These are phyloP conservation scores for Trichoderma reesei DNA, from an alignment of 495 filamentous ascomycete species.

Conservation along the genomic window DNA sequence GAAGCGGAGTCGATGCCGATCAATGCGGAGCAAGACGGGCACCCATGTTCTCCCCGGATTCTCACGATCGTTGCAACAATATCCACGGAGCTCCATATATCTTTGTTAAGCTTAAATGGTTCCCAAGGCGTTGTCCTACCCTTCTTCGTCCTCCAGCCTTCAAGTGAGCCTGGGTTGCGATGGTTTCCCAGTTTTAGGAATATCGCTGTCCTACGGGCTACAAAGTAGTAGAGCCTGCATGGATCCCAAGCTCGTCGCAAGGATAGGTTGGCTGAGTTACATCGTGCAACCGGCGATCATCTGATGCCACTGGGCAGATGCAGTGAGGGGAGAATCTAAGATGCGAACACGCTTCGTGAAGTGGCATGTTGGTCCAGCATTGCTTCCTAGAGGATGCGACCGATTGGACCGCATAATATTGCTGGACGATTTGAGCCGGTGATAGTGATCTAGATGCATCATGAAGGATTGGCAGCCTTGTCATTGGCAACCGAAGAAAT, in stretches of 20 bases:
- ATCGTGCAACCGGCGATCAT: not conserved
- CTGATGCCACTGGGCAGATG: not conserved
- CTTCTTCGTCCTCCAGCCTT: not conserved
- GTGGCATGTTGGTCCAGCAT: not conserved
- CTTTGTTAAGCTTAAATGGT: not conserved
- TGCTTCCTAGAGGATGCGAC: not conserved
- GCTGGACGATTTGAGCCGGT: not conserved
- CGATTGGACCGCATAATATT: not conserved
- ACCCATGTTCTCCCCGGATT: not conserved
- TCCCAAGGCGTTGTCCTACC: not conserved
- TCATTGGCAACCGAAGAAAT: not conserved
- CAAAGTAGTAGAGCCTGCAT: no score
- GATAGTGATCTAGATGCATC: not conserved
- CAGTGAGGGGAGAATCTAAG: not conserved
- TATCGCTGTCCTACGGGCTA: not conserved
- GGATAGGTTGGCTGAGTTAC: not conserved
- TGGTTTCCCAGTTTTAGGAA: not conserved
- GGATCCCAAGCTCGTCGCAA: not conserved
- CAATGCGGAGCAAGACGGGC: slow-evolving; percentile 17
- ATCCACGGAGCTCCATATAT: not conserved
- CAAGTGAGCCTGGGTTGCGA: not conserved
- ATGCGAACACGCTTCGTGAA: not conserved
- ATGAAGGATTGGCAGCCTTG: not conserved
- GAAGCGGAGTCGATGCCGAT: slow-evolving; percentile 13
- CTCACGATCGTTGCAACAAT: not conserved